These are phyloP conservation scores for Cucurbita moschata DNA, from an alignment of 306 rosid species.

Conservation along the genomic window DNA sequence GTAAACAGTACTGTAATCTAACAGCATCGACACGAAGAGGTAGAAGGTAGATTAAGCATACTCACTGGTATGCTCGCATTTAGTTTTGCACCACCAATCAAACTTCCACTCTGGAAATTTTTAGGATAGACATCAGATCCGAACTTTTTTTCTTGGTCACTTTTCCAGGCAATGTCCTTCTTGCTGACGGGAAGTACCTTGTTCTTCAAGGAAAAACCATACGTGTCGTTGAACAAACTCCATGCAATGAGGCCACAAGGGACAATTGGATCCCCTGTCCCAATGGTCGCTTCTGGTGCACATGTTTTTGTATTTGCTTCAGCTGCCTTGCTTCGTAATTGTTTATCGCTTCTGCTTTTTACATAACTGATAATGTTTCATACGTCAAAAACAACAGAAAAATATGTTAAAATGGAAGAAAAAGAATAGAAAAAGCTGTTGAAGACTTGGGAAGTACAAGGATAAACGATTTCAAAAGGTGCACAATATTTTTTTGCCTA, in stretches of 20 bases:
- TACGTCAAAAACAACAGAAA: background rate
- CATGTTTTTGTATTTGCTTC: slow-evolving; percentile 20
- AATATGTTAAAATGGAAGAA: background rate
- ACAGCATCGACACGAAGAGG: background rate
- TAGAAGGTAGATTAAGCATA: slow-evolving; percentile 3
- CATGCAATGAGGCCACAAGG: slow-evolving; percentile 88
- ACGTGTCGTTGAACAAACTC: slow-evolving; percentile 89
- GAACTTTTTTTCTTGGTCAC: slow-evolving; percentile 46
- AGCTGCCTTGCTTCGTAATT: slow-evolving; percentile 24
- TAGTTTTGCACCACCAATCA: slow-evolving; percentile 71
- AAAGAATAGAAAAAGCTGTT: background rate
- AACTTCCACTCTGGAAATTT: slow-evolving; percentile 46
- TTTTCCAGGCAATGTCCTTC: slow-evolving; percentile 74
- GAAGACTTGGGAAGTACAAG: background rate
- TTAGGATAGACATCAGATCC: slow-evolving; percentile 70
- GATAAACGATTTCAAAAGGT: background rate
- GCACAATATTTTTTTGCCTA: background rate
- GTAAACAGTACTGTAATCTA: background rate
- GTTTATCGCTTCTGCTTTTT: slow-evolving; percentile 48
- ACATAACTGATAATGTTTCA: slow-evolving; percentile 29
- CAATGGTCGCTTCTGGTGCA: slow-evolving; percentile 31
- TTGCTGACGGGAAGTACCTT: slow-evolving; percentile 38
- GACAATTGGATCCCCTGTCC: slow-evolving; percentile 30
- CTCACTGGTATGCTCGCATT: slow-evolving; percentile 57
- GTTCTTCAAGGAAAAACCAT: slow-evolving; percentile 33